phyloP scores from a whole-genome alignment of 306 rosid genomes.

The Mimosa bimucronata region DNA sequence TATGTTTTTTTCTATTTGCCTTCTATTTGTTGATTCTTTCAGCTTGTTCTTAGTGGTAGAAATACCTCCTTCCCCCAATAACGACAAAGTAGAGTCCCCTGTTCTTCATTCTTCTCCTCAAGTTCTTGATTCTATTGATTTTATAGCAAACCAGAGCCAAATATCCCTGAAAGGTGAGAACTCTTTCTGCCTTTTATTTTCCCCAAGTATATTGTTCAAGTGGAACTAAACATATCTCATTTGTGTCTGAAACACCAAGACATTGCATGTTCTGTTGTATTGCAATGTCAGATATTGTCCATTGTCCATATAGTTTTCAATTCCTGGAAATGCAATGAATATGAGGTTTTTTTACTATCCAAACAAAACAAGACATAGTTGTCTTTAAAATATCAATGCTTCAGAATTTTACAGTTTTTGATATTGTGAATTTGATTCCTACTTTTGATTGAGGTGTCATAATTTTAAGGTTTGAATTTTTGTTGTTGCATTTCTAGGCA shows the following conservation, averaged over 20 bases:
- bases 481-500: too few species aligned
- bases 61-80: constrained; percentile 12
- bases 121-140: constrained; percentile 23
- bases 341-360: background rate
- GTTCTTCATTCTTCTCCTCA: constrained; percentile 10
- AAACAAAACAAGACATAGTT: background rate
- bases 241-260: background rate
- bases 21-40: constrained; percentile 40
- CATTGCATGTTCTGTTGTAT: too few species aligned
- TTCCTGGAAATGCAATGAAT: background rate
- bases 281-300: background rate
- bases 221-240: background rate
- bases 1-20: too few species aligned
- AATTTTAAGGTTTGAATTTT: too few species aligned
- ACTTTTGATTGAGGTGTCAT: too few species aligned
- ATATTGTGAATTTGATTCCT: background rate
- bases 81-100: constrained; percentile 6
- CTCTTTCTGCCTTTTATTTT: background rate
- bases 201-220: background rate
- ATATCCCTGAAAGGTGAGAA: background rate
- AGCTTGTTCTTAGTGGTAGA: constrained; percentile 21
- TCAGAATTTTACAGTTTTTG: background rate
- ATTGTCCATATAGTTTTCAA: background rate
- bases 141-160: constrained; percentile 29
- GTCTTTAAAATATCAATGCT: background rate